These are phyloP conservation scores for Ustilago sp. DNA, from an alignment of 1,284 basidiomycete species.

Conservation along the genomic window DNA sequence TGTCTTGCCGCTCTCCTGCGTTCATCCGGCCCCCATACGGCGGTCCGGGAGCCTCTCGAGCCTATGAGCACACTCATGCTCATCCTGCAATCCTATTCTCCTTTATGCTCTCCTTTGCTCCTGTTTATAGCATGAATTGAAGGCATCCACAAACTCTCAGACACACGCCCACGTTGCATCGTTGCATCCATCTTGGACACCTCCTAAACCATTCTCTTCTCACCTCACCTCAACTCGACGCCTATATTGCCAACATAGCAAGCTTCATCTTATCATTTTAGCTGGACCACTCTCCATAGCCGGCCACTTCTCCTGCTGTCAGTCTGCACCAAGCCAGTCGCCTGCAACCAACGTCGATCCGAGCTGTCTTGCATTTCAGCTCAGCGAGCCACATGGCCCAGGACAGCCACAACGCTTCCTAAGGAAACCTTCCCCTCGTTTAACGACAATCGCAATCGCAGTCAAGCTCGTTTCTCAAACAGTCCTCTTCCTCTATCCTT, in stretches of 20 bases:
- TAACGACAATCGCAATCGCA: not conserved
- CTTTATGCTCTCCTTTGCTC: no score
- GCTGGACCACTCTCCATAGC: not conserved
- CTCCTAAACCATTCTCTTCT: conserved; percentile 16
- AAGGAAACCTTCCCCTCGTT: not conserved
- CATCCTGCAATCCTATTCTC: no score
- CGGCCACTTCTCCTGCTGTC: not conserved
- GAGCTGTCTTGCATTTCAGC: conserved; percentile 37
- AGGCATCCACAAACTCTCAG: not conserved
- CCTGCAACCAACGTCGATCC: conserved; percentile 46
- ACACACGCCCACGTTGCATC: not conserved
- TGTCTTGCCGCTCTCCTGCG: no score
- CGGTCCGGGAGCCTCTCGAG: no score
- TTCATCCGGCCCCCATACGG: no score
- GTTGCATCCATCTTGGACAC: not conserved
- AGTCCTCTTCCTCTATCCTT: not conserved
- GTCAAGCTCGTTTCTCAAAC: not conserved
- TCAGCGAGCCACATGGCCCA: conserved; percentile 42
- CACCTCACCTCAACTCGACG: conserved; percentile 1
- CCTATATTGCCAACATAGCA: not conserved
- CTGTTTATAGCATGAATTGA: not conserved
- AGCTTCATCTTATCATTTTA: not conserved
- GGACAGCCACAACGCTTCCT: conserved; percentile 37
- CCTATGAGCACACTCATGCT: no score
- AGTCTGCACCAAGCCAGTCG: conserved; percentile 6